Evolutionary conservation across 345 rosid species (phyloP), one percentile per base, ranked within the genome.

Genomic region (Psidium guajava): DNA sequence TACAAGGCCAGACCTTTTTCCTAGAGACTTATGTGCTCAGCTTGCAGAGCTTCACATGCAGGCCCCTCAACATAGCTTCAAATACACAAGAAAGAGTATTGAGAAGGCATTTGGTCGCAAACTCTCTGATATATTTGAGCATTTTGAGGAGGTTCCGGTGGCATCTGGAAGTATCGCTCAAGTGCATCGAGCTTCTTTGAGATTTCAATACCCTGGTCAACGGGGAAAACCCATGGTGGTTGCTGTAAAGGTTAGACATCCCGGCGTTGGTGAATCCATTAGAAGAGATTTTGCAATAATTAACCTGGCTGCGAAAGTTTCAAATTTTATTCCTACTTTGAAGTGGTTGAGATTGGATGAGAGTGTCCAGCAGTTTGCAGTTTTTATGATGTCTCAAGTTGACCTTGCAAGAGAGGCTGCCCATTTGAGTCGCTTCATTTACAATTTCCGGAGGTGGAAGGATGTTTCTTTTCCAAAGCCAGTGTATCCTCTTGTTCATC

Each of bases 121-220:
- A 87, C 94, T 98, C 83, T 87, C 94, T 86, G 97, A 98, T 82
- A 93, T 98, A 80, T 98, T 98, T 74, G 97, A 98, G 88, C 86
- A 61, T 69, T 98, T 98, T 89, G 99, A 98, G 86, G 99, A 96
- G 90, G 82, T 84, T 32, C 99, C 99, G 28, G 95, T 98, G 32
- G 99, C 99, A 50, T 98, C 99, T 87, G 98, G 99, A 86, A 98
- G 99, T 90, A 96, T 98, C 87, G 99, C 99, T 87, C 99, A 98
- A 86, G 97, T 98, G 81, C 98, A 98, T 87, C 91, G 97, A 58
- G 99, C 99, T 84, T 88, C 95, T 47, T 87, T 98, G 90, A 95
- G 88, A 89, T 95, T 86, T 88, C 90, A 91, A 77, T 95, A 96
- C 87, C 96, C 98, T 83, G 98, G 98, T 87, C 92, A 94, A 85